Conservation (phyloP, 2,329 filamentous ascomycete genomes). For the Pseudocercospora musae region DNA sequence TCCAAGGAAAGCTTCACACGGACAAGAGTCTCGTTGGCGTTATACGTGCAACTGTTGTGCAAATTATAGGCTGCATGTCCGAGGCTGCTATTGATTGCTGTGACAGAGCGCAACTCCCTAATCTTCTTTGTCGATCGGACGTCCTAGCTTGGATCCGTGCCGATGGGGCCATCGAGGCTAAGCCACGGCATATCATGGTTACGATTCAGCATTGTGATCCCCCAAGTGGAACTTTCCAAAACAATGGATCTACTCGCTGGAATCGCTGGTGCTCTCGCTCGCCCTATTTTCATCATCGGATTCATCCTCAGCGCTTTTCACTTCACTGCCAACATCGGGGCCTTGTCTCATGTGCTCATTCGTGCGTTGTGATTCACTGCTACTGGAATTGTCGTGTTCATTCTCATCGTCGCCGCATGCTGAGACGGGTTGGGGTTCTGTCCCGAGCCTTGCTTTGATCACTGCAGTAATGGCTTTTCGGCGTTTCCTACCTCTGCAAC, state of each 20-base stretch:
- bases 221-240: neutral
- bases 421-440: neutral
- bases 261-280: neutral
- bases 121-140: too few species aligned
- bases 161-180: neutral
- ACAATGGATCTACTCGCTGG: neutral
- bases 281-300: neutral
- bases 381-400: neutral
- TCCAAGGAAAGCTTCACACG: too few species aligned
- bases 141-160: neutral
- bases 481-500: neutral
- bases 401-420: neutral
- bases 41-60: too few species aligned
- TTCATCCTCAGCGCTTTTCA: neutral
- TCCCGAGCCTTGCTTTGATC: neutral
- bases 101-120: too few species aligned
- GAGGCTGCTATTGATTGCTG: too few species aligned
- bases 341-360: neutral
- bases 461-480: neutral
- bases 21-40: too few species aligned
- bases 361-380: neutral
- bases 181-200: neutral
- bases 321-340: neutral
- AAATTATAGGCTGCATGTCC: too few species aligned
- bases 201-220: neutral